These are phyloP conservation scores for Microthlaspi erraticum DNA, from an alignment of 345 rosid genomes.

Conservation along the genomic window DNA sequence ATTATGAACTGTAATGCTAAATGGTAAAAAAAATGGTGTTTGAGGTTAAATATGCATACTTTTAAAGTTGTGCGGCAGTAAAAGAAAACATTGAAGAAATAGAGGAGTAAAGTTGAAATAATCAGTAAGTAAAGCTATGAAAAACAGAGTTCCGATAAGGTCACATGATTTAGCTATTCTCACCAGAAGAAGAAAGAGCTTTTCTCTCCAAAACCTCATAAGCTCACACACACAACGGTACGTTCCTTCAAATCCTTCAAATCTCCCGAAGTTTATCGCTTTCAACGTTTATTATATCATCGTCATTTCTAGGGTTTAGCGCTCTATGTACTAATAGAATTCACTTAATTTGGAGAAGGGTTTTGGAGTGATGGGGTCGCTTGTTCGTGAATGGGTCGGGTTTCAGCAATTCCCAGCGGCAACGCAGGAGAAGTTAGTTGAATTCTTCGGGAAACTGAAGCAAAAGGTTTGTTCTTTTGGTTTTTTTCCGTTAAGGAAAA, in stretches of 20 bases:
- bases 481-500: background rate
- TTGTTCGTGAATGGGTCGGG: conserved; percentile 77
- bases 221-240: conserved; percentile 32
- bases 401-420: conserved; percentile 81
- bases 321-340: background rate
- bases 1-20: conserved; percentile 27
- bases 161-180: conserved; percentile 2
- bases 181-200: conserved; percentile 13
- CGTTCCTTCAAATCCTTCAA: conserved; percentile 13
- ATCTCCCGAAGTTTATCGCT: background rate
- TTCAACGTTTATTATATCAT: conserved; percentile 2
- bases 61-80: background rate
- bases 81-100: conserved; percentile 1
- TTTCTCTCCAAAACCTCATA: conserved; percentile 24
- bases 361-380: conserved; percentile 51
- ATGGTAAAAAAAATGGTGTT: background rate
- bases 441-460: conserved; percentile 67
- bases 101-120: conserved; percentile 30
- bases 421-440: conserved; percentile 65
- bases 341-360: conserved; percentile 1
- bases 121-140: background rate
- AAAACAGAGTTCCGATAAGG: conserved; percentile 42
- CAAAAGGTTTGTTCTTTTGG: conserved; percentile 58
- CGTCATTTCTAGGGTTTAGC: background rate
- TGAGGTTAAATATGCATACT: background rate